Base-by-base conservation (phyloP, 495 filamentous ascomycete genomes). In the Lasiosphaeria ovina region DNA sequence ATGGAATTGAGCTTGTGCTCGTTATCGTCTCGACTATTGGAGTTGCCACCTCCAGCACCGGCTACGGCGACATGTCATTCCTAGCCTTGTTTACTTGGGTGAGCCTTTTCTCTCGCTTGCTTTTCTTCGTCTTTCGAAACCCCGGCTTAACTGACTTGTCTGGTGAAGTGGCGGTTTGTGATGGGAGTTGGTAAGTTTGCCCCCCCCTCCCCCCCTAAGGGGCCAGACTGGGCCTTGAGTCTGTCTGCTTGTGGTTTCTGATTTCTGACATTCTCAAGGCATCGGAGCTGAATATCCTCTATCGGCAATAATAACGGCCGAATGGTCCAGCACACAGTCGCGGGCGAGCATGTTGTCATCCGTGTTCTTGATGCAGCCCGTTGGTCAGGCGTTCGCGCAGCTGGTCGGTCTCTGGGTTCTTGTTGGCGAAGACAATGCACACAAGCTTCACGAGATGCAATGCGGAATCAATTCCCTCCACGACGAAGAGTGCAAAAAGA, bases 261-360 rank as follows among this genome's bases (percentile, higher is more conserved):
- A 82, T 54, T 85, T 36, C 70, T 86, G 35, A 75, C 87, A 62
- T 87, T 88, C 33, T 35, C 10, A n/a, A 63, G 88, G 87, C 36
- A 91, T 90, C 49, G 89, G 88, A 48, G 87, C 86, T 51, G 89
- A 91, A 73, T 91, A 91, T 67, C 89, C 90, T 0, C 75, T 92
- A 35, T 86, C 82, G 2, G 85, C 87, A 0, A 83, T 90, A 58
- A 93, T 93, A 58, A 90, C 87, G 2, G 85, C 88, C 1, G 88
- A 91, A 78, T 88, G 77, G 76, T 79, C 80, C 11, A 90, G 85
- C 17, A 91, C 88, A 33, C 88, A 88, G 61, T 88, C 86, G 74
- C 76, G 89, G 53, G 87, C 89, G 45, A 86, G 85, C 40, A 92
- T 92, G 89, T 86, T 93, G 80, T 85, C 81, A 16, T 78, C 85